Evolutionary conservation across 768 basidiomycete species (phyloP).

Genomic region (Suillus discolor): DNA sequence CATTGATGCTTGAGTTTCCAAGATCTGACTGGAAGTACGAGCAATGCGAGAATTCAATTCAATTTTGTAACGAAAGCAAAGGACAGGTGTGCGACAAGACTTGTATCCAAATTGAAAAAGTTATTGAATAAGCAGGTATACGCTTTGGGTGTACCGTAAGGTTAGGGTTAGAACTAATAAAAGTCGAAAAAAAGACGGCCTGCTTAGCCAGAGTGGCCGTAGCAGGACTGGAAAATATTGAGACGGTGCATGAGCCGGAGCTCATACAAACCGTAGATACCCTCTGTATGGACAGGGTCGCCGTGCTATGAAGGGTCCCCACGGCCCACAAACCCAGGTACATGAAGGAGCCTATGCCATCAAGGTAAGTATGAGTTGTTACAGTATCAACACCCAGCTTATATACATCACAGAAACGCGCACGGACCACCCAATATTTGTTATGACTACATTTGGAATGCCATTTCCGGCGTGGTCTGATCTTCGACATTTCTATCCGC

Average conservation of each 20-base stretch:
- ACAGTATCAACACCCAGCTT: no score
- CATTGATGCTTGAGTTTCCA: no score
- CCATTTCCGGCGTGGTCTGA: no score
- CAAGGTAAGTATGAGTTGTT: slow-evolving; percentile 56
- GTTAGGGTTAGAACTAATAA: slow-evolving; percentile 48
- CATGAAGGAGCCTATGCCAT: slow-evolving; percentile 54
- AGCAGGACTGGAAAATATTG: slow-evolving; percentile 74
- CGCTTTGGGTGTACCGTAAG: neutral
- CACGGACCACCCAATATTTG: slow-evolving; percentile 28
- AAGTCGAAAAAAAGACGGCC: slow-evolving; percentile 42
- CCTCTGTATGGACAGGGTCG: slow-evolving; percentile 70
- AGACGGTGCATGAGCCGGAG: slow-evolving; percentile 73
- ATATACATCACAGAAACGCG: neutral
- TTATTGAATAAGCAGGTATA: no score
- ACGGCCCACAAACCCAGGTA: slow-evolving; percentile 54
- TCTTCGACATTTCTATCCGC: no score
- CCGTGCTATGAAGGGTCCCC: slow-evolving; percentile 67
- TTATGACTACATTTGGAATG: no score
- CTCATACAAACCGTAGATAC: slow-evolving; percentile 60
- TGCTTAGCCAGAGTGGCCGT: slow-evolving; percentile 64
- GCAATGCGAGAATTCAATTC: no score
- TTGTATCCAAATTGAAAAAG: no score
- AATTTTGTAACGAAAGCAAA: no score
- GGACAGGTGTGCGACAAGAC: no score
- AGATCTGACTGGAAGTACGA: no score